Conservation (phyloP, 1,284 basidiomycete species). For the Porodaedalea pini region DNA sequence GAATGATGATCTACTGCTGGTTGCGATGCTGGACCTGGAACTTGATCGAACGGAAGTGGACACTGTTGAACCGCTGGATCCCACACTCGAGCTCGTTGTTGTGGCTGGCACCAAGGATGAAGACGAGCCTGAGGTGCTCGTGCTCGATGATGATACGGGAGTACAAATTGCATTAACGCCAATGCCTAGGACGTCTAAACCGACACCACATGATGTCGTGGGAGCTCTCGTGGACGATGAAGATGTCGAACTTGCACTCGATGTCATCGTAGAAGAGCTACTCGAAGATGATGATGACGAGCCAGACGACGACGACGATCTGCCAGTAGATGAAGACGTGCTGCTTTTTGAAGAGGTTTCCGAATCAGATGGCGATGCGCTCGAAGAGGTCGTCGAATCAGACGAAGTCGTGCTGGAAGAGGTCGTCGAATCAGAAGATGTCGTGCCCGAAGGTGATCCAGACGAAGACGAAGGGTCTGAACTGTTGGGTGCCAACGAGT, state of each 20-base stretch:
- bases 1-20: background rate
- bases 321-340: constrained; percentile 5
- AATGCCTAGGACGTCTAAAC: background rate
- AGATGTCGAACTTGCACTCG: constrained; percentile 26
- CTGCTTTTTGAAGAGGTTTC: background rate
- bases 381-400: constrained; percentile 1
- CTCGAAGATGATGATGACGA: background rate
- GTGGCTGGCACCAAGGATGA: no score
- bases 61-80: no score
- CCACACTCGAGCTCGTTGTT: no score
- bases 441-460: background rate
- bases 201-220: constrained; percentile 8
- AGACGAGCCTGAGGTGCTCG: no score
- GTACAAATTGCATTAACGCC: background rate
- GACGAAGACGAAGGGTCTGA: background rate
- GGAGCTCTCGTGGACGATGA: background rate
- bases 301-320: constrained; percentile 24
- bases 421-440: constrained; percentile 1
- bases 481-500: background rate
- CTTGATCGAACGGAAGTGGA: no score
- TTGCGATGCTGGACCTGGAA: no score
- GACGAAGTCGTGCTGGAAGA: background rate
- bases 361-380: background rate
- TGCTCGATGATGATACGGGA: no score
- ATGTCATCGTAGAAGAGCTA: constrained; percentile 19